Evolutionary conservation across 768 basidiomycete species (phyloP), one percentile per base, ranked within the genome.

Genomic region (Suillus lakei): DNA sequence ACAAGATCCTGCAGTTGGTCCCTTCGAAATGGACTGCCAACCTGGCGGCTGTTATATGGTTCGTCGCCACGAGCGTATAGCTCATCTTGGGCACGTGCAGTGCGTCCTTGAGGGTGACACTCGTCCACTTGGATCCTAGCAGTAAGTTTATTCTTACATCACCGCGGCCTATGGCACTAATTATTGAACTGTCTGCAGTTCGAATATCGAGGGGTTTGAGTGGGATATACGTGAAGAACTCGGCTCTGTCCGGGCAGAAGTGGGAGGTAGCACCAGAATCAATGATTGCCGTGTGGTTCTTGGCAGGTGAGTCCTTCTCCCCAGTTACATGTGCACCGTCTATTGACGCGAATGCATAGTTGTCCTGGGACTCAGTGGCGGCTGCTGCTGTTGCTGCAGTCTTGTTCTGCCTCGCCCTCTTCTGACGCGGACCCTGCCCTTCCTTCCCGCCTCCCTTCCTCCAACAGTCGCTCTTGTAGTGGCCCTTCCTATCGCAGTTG

Each of bases 381-480:
- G 46, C 21, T 21, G 44, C 26, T 51, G n/a, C 18, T 2, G 4
- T 30, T 1, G 38, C 44, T 3, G 38, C 28, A 3, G 13, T 3
- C 38, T 53, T 36, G 3, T 26, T 1, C 18, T 51, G 13, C 34
- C 13, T 58, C 3, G 16, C 26, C 38, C n/a, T 63, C 28, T 54
- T 41, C 53, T 63, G 61, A 15, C 4, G 28, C 34, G 61, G 61
- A 10, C 62, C 54, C 46, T 63, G 62, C 4, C 62, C 62, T 13
- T 63, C 62, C 8, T 63, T 62, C 5, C 61, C 46, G 2, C 61
- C 61, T 2, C 62, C 62, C 26, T 18, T 36, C 15, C 23, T 34
- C 62, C 62, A 62, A 16, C 61, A 62, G 28, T 62, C 48, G 3
- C 32, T 38, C 10, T 46, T 62, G 6, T 46, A 30, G 34, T 62